A percentile compares a stretch with the other conserved stretches of the same genome.
These are phyloP conservation scores for Cordia subcordata DNA, from an alignment of 257 asterid genomes.

Conservation along the genomic window DNA sequence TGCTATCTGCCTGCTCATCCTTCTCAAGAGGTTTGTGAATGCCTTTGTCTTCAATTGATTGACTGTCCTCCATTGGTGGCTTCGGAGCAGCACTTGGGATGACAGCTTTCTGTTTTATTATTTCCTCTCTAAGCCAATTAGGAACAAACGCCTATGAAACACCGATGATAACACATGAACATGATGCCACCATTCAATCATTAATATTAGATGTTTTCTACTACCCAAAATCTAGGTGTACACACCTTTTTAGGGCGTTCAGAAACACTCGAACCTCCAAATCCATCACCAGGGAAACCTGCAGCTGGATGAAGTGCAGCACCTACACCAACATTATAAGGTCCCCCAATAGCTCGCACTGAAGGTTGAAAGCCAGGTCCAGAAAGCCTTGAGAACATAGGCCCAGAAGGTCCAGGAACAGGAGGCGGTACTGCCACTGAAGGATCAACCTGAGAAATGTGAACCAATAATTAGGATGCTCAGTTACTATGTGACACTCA, in stretches of 20 bases:
- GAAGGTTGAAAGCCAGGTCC: constrained; percentile 66
- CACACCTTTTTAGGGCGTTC: constrained; percentile 91
- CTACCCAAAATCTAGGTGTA: background rate
- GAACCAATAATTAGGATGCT: constrained; percentile 16
- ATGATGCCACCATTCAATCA: background rate
- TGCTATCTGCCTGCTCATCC: constrained; percentile 68
- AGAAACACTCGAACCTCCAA: constrained; percentile 43
- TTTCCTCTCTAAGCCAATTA: constrained; percentile 97
- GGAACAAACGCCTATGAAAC: constrained; percentile 85
- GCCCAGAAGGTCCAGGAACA: constrained; percentile 55
- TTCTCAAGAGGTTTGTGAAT: constrained; percentile 40
- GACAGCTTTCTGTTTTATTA: constrained; percentile 80
- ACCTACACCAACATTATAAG: constrained; percentile 67
- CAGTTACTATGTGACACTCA: constrained; percentile 10
- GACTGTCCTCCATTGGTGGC: constrained; percentile 46
- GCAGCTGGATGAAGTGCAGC: constrained; percentile 47
- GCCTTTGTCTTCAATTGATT: constrained; percentile 22
- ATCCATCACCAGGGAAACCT: constrained; percentile 63
- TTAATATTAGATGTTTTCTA: no score
- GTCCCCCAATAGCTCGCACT: constrained; percentile 40
- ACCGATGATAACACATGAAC: no score
- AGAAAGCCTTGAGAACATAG: constrained; percentile 51
- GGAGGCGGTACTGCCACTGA: constrained; percentile 50
- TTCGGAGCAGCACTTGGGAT: constrained; percentile 53
- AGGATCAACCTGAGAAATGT: constrained; percentile 55